A percentile compares a stretch with the other conserved stretches of the same genome.
These are phyloP conservation scores for Aegilops speltoides DNA, from an alignment of 176 grass and related monocot genomes.

Conservation along the genomic window DNA sequence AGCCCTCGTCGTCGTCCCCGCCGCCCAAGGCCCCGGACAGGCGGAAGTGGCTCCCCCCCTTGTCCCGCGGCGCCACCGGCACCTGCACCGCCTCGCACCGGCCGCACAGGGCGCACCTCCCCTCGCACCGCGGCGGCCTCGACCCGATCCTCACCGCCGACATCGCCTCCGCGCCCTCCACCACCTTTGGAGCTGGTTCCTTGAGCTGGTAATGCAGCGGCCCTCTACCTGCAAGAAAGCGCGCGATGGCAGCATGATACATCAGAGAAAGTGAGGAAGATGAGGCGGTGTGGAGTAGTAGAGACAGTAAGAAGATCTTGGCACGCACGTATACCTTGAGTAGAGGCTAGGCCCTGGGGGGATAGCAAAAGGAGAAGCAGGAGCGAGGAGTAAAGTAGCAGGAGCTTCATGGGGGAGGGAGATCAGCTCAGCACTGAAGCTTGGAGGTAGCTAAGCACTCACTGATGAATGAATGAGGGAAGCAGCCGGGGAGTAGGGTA, in stretches of 20 bases:
- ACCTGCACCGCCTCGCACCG: slow-evolving; percentile 81
- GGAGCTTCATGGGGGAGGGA: slow-evolving; percentile 21
- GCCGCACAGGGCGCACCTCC: slow-evolving; percentile 51
- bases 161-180: background rate
- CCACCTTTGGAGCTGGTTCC: slow-evolving; percentile 8
- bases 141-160: slow-evolving; percentile 52
- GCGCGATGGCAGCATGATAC: background rate
- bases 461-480: slow-evolving; percentile 6
- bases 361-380: slow-evolving; percentile 38
- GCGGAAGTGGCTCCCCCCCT: background rate
- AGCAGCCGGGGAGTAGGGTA: background rate
- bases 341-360: slow-evolving; percentile 28
- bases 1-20: slow-evolving; percentile 44
- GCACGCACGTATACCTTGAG: slow-evolving; percentile 29
- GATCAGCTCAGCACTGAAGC: background rate
- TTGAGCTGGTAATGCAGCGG: slow-evolving; percentile 12
- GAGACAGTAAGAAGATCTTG: too few relatives aligned
- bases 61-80: slow-evolving; percentile 50
- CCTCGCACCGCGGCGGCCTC: slow-evolving; percentile 73
- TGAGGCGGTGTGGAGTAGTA: too few relatives aligned
- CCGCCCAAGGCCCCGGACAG: background rate
- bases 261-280: background rate
- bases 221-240: slow-evolving; percentile 37
- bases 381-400: slow-evolving; percentile 23
- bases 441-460: background rate